A percentile compares a stretch with the other conserved stretches of the same genome.
These are phyloP conservation scores for Paxillus rubicundulus DNA, from an alignment of 768 basidiomycete genomes.

Conservation along the genomic window DNA sequence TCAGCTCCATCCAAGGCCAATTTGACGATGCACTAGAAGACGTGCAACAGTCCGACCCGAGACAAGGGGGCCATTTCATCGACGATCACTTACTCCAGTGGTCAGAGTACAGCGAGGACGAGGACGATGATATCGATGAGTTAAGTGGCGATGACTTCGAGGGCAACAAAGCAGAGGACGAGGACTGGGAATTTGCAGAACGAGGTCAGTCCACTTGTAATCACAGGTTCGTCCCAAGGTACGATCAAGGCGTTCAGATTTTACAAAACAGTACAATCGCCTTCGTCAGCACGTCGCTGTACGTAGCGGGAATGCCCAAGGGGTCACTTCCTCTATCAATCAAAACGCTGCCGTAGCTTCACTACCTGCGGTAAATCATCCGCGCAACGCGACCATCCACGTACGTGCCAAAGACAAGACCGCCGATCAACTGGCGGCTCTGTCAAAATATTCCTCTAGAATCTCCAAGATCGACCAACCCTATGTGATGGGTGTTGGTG, in stretches of 20 bases:
- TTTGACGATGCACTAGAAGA: conserved; percentile 59
- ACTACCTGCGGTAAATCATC: conserved; percentile 72
- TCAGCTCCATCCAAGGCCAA: conserved; percentile 46
- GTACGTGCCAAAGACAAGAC: conserved; percentile 54
- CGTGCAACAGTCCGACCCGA: conserved; percentile 6
- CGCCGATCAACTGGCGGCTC: conserved; percentile 66
- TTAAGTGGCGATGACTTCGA: conserved; percentile 52
- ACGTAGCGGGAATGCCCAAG: conserved; percentile 66
- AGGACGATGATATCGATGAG: conserved; percentile 18
- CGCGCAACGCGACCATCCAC: conserved; percentile 35
- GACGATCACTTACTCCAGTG: conserved; percentile 36
- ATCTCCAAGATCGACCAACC: conserved; percentile 74
- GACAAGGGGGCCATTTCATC: conserved; percentile 41
- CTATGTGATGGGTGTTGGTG: conserved; percentile 64
- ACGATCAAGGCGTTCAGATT: conserved; percentile 56
- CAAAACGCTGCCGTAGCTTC: conserved; percentile 51
- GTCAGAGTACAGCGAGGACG: conserved; percentile 28
- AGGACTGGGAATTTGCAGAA: conserved; percentile 87
- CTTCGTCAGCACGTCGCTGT: conserved; percentile 88
- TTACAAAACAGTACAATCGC: conserved; percentile 98
- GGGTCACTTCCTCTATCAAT: conserved; percentile 51
- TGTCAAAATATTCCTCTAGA: conserved; percentile 75
- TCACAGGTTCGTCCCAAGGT: not conserved
- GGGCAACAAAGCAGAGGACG: conserved; percentile 71
- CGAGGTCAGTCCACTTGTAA: conserved; percentile 49